Conservation (phyloP, 768 basidiomycete genomes). For the Rhizopogon roseolus region DNA sequence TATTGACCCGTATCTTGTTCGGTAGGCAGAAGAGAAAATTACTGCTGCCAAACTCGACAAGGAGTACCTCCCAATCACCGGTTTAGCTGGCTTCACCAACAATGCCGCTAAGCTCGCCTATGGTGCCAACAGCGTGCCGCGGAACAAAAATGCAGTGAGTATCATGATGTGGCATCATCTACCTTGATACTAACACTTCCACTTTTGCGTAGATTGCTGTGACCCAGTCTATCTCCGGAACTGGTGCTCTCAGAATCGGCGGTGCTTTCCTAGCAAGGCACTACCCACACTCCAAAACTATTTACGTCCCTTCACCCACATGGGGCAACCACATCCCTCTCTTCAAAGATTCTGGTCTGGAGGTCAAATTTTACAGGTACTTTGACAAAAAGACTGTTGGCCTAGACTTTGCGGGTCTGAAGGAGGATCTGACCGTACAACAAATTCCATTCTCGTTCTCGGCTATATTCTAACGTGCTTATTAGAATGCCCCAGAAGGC, state of each 20-base stretch:
- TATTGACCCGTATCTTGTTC: slow-evolving; percentile 1
- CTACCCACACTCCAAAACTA: slow-evolving; percentile 80
- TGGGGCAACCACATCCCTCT: slow-evolving; percentile 98
- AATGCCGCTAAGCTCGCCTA: slow-evolving; percentile 89
- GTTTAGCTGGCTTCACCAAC: slow-evolving; percentile 80
- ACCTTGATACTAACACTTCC: slow-evolving; percentile 3
- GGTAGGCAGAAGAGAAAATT: slow-evolving; percentile 74
- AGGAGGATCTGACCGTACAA: slow-evolving; percentile 76
- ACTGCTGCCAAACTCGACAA: slow-evolving; percentile 71
- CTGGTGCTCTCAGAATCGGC: slow-evolving; percentile 94
- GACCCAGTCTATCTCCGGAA: slow-evolving; percentile 95
- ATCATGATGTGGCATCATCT: neutral
- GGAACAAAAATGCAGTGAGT: slow-evolving; percentile 71
- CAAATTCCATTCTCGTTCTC: slow-evolving; percentile 1
- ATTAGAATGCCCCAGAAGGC: slow-evolving; percentile 63
- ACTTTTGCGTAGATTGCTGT: slow-evolving; percentile 57
- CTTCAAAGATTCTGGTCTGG: slow-evolving; percentile 91
- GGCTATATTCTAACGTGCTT: slow-evolving; percentile 7
- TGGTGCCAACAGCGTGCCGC: slow-evolving; percentile 70
- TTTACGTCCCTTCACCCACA: slow-evolving; percentile 90
- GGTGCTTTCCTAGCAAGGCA: slow-evolving; percentile 87
- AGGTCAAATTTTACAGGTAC: slow-evolving; percentile 90
- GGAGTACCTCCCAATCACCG: slow-evolving; percentile 96
- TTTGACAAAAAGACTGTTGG: slow-evolving; percentile 91
- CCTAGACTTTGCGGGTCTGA: slow-evolving; percentile 87